Percentiles rank a stretch among this genome's conserved stretches.
Conservation (phyloP, 2,329 filamentous ascomycete species). For the Drechslerella coelobrocha region DNA sequence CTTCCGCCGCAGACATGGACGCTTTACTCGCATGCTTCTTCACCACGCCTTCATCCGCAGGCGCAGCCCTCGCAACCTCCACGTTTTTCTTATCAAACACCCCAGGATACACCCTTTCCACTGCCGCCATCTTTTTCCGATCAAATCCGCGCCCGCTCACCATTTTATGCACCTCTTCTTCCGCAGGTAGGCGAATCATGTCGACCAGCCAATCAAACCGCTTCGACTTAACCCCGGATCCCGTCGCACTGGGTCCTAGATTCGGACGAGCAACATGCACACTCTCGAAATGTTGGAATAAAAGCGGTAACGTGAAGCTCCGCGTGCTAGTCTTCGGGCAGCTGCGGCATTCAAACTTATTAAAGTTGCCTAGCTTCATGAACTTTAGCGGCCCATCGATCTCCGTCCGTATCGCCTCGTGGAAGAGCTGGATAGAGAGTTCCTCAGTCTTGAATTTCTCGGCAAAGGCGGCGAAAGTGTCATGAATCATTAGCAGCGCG, state of each 20-base stretch:
- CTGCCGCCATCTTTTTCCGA: conserved; percentile 64
- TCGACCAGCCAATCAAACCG: conserved; percentile 66
- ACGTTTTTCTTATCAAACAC: conserved; percentile 56
- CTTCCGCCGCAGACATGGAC: conserved; percentile 47
- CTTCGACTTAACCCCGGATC: conserved; percentile 53
- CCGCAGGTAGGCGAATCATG: conserved; percentile 68
- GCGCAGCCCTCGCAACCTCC: conserved; percentile 1
- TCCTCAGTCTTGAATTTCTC: conserved; percentile 60
- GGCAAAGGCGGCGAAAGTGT: conserved; percentile 58
- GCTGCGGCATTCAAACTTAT: conserved; percentile 43
- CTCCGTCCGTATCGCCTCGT: conserved; percentile 56
- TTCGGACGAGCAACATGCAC: conserved; percentile 55
- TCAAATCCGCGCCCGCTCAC: conserved; percentile 66
- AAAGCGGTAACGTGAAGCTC: conserved; percentile 53
- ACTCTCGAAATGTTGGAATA: conserved; percentile 55
- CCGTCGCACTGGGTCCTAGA: conserved; percentile 52
- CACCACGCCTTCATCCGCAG: neutral
- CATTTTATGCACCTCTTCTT: conserved; percentile 62
- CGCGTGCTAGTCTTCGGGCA: conserved; percentile 36
- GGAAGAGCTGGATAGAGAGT: conserved; percentile 58
- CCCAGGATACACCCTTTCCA: conserved; percentile 63
- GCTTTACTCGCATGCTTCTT: conserved; percentile 42
- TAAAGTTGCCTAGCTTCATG: conserved; percentile 30
- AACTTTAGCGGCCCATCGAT: conserved; percentile 50
- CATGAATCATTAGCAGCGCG: conserved; percentile 41